Conservation (phyloP, 345 rosid species). For the Sapria himalayana region DNA sequence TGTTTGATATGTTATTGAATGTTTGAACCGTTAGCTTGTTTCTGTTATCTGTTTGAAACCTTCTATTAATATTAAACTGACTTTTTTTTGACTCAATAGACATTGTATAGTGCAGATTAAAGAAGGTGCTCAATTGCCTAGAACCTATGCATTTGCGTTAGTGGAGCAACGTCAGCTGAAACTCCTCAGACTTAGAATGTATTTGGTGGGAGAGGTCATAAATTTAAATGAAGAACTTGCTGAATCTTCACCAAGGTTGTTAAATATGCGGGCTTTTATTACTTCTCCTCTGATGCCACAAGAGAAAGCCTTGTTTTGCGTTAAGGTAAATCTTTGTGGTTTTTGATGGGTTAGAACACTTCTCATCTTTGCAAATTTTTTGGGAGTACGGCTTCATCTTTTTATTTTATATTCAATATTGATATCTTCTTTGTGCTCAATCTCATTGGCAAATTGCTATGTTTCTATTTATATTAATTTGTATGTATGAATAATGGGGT, state of each 20-base stretch:
- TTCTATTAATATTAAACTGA: not conserved
- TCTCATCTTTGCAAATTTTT: not conserved
- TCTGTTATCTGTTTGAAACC: not conserved
- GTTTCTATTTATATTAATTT: too few species aligned
- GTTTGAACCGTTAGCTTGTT: not conserved
- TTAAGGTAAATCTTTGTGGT: constrained; percentile 36
- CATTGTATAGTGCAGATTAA: constrained; percentile 29
- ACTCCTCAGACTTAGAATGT: constrained; percentile 69
- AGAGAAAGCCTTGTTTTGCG: constrained; percentile 37
- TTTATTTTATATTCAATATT: too few species aligned
- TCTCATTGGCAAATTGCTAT: too few species aligned
- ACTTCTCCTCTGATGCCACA: constrained; percentile 26
- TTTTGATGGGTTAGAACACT: too few species aligned
- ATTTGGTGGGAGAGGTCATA: constrained; percentile 44
- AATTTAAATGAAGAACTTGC: constrained; percentile 21
- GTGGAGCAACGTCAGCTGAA: constrained; percentile 51
- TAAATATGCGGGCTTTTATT: constrained; percentile 32
- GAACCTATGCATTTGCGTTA: constrained; percentile 64
- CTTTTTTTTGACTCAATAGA: not conserved
- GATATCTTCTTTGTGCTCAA: too few species aligned
- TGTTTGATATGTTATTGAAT: too few species aligned
- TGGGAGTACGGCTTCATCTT: not conserved
- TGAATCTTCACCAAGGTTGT: constrained; percentile 26
- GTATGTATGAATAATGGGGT: too few species aligned
- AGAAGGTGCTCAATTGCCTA: constrained; percentile 30